These are phyloP conservation scores for Fraxinus nigra DNA, from an alignment of 305 asterid species.

Conservation along the genomic window DNA sequence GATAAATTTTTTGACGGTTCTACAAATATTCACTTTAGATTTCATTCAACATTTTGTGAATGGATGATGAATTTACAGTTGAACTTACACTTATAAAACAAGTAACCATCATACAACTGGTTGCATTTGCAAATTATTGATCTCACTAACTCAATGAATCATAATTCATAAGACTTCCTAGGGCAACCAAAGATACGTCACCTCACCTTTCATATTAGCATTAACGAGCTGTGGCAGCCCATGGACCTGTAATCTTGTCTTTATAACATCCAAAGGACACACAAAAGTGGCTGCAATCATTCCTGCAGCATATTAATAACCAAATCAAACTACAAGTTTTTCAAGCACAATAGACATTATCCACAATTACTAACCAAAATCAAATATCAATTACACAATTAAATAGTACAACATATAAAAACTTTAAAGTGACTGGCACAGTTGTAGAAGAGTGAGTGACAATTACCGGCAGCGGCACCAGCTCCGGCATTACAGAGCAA, in stretches of 20 bases:
- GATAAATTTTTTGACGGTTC: background rate
- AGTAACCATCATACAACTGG: background rate
- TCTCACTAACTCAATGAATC: background rate
- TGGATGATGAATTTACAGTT: background rate
- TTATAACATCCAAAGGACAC: constrained; percentile 93
- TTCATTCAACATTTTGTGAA: background rate
- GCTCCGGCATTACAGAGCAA: constrained; percentile 83
- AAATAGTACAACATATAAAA: background rate
- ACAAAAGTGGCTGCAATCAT: constrained; percentile 94
- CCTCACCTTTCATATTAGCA: constrained; percentile 68
- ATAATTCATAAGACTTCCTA: background rate
- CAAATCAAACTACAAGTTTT: background rate
- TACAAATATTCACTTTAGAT: background rate
- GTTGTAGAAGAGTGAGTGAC: background rate
- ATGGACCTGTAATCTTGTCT: constrained; percentile 93
- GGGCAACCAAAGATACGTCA: background rate
- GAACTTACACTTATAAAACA: background rate
- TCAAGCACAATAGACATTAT: background rate
- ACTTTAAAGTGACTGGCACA: background rate
- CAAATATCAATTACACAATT: constrained; percentile 16
- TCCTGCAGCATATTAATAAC: constrained; percentile 50
- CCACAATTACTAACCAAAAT: background rate
- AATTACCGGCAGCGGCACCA: constrained; percentile 81
- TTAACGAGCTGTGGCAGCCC: constrained; percentile 69
- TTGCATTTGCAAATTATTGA: constrained; percentile 2